phyloP scores from a whole-genome alignment of 2,329 filamentous ascomycete genomes.

The Xylaria multiplex region DNA sequence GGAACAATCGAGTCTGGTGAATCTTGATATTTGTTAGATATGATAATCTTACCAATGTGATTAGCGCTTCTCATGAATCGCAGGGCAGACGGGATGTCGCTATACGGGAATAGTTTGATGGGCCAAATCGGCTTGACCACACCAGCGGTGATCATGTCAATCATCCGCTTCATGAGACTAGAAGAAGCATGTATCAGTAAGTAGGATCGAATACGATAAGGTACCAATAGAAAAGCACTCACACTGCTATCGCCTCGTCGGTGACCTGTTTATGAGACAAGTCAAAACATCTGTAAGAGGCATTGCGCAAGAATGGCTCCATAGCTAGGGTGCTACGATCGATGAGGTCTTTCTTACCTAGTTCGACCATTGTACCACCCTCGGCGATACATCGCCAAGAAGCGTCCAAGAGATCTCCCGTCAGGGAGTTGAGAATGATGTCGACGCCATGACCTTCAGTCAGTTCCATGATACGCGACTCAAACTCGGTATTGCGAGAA shows the following conservation, averaged over 20 bases:
- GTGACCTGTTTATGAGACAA: constrained; percentile 1
- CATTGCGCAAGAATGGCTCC: constrained; percentile 19
- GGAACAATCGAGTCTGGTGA: too few relatives aligned
- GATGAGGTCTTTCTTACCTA: constrained; percentile 25
- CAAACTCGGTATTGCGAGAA: background rate
- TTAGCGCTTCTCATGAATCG: background rate
- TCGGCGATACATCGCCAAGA: background rate
- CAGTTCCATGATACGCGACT: background rate
- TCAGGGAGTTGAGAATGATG: too few relatives aligned
- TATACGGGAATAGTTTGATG: background rate
- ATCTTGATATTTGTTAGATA: background rate
- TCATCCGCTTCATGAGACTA: too few relatives aligned
- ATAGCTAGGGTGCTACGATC: constrained; percentile 16
- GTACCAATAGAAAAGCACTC: background rate
- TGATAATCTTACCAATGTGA: constrained; percentile 4
- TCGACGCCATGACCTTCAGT: constrained; percentile 12
- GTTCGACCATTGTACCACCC: constrained; percentile 13
- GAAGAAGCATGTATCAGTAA: too few relatives aligned
- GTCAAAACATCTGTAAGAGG: constrained; percentile 16
- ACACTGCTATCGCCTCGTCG: background rate
- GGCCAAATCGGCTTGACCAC: background rate
- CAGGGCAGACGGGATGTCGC: background rate
- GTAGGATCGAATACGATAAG: too few relatives aligned
- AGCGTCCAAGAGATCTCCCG: constrained; percentile 2
- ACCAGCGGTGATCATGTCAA: too few relatives aligned